phyloP scores from a whole-genome alignment of 495 filamentous ascomycete species.

The Penicillium pancosmium region DNA sequence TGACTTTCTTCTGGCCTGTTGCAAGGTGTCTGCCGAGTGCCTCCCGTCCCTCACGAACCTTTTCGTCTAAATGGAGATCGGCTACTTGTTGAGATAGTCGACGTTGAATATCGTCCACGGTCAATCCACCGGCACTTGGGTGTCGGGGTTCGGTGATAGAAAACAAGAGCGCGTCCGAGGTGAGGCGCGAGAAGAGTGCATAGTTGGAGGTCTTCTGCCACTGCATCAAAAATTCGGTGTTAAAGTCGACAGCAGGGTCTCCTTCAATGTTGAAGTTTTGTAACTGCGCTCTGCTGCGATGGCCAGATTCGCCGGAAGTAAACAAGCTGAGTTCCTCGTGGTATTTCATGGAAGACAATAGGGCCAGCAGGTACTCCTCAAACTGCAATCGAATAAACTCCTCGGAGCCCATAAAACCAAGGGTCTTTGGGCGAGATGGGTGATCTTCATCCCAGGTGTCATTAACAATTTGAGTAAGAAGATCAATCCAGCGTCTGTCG shows the following conservation, averaged over 20 bases:
- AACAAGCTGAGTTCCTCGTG: slow-evolving; percentile 66
- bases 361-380: slow-evolving; percentile 91
- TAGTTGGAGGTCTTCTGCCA: slow-evolving; percentile 91
- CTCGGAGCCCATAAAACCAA: slow-evolving; percentile 95
- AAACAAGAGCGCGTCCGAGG: slow-evolving; percentile 84
- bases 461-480: slow-evolving; percentile 87
- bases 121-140: slow-evolving; percentile 91
- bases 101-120: slow-evolving; percentile 92
- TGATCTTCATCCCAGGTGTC: slow-evolving; percentile 96
- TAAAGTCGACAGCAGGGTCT: slow-evolving; percentile 83
- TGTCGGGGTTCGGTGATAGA: slow-evolving; percentile 92
- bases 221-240: slow-evolving; percentile 66
- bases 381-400: slow-evolving; percentile 98
- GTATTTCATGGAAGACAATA: slow-evolving; percentile 88
- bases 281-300: slow-evolving; percentile 36
- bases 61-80: slow-evolving; percentile 86
- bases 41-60: slow-evolving; percentile 75
- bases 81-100: slow-evolving; percentile 85
- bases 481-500: slow-evolving; percentile 95
- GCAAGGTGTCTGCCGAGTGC: slow-evolving; percentile 76
- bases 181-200: slow-evolving; percentile 74
- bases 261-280: slow-evolving; percentile 64
- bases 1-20: slow-evolving; percentile 83
- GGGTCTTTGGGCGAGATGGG: slow-evolving; percentile 83
- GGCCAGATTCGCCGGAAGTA: slow-evolving; percentile 31